These are phyloP conservation scores for Neoarthrinium moseri DNA, from an alignment of 2,329 filamentous ascomycete species.

Conservation along the genomic window DNA sequence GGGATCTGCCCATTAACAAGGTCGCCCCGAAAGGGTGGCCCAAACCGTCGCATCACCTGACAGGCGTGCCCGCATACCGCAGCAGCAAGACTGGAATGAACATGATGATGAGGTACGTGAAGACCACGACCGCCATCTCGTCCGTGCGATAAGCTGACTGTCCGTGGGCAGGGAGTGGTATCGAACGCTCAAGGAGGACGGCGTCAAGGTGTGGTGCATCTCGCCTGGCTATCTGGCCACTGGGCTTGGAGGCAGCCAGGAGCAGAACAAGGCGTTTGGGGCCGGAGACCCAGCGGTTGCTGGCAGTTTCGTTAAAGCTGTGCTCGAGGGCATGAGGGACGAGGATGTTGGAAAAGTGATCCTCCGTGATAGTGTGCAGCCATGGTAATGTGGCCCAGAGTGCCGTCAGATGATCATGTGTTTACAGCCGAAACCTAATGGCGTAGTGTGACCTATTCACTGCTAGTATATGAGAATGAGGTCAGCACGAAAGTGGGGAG, in stretches of 20 bases:
- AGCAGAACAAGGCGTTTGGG: constrained; percentile 16
- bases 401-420: neutral
- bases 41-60: neutral
- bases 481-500: no score
- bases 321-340: constrained; percentile 24
- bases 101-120: neutral
- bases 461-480: no score
- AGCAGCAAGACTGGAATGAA: neutral
- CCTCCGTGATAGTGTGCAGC: constrained; percentile 18
- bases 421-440: no score
- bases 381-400: constrained; percentile 18
- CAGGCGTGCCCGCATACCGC: neutral
- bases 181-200: neutral
- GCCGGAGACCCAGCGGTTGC: constrained; percentile 21
- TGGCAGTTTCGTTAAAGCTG: constrained; percentile 23
- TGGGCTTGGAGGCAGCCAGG: constrained; percentile 32
- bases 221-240: constrained; percentile 49
- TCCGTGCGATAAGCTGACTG: neutral
- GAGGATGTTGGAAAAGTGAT: constrained; percentile 23
- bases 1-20: neutral
- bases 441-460: no score
- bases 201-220: constrained; percentile 45
- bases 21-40: neutral
- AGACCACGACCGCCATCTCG: no score
- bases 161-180: neutral